Conservation (phyloP, 148 eudicot species). For the Nepenthes gracilis region DNA sequence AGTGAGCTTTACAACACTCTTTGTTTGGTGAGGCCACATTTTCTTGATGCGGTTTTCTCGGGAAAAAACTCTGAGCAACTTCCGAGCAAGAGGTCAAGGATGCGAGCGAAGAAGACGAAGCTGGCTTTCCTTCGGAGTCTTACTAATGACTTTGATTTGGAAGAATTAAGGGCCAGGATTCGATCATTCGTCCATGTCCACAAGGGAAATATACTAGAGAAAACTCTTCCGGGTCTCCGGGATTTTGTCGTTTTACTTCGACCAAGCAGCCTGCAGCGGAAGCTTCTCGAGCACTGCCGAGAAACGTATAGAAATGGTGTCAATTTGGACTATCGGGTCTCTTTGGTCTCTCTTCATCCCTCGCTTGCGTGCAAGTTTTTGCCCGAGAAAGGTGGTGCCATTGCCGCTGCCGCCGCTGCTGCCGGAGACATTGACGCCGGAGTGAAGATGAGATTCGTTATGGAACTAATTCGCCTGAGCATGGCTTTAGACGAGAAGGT, state of each 20-base stretch:
- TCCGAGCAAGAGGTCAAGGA: conserved; percentile 5
- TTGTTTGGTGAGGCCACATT: conserved; percentile 42
- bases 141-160: conserved; percentile 5
- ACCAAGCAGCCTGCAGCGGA: conserved; percentile 39
- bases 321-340: conserved; percentile 10
- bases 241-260: conserved; percentile 31
- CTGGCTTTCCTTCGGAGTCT: conserved; percentile 13
- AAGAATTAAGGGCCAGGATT: conserved; percentile 29
- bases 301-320: conserved; percentile 1
- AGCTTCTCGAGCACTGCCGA: conserved; percentile 6
- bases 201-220: conserved; percentile 42
- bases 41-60: conserved; percentile 10
- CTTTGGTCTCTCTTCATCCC: conserved; percentile 65
- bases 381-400: conserved; percentile 5
- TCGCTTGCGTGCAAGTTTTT: conserved; percentile 12
- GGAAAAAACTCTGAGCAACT: neutral
- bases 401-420: conserved; percentile 8
- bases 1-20: conserved; percentile 60
- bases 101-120: conserved; percentile 6
- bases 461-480: conserved; percentile 43
- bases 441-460: conserved; percentile 42
- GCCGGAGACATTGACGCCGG: conserved; percentile 29
- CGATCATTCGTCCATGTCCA: conserved; percentile 64
- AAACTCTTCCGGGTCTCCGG: conserved; percentile 46
- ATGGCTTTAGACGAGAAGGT: conserved; percentile 43